phyloP scores from a whole-genome alignment of 2,329 filamentous ascomycete genomes.

The Aspergillus japonicus region DNA sequence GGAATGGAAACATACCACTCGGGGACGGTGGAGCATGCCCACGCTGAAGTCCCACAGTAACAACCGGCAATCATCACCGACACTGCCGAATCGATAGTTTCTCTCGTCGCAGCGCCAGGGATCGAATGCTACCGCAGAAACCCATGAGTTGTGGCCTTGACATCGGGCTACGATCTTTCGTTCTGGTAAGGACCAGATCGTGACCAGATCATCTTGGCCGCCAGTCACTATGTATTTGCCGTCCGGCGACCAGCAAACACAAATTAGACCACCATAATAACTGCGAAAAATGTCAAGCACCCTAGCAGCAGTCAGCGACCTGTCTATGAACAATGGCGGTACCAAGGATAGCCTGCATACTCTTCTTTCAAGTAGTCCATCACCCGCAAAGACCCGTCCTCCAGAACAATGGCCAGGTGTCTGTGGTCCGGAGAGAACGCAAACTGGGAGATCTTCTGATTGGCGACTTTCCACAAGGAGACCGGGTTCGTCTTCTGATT shows the following conservation, averaged over 20 bases:
- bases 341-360: conserved; percentile 49
- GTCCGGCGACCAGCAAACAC: conserved; percentile 96
- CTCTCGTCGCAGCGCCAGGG: conserved; percentile 95
- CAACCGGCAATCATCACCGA: conserved; percentile 88
- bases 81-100: conserved; percentile 93
- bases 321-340: background rate
- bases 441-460: conserved; percentile 85
- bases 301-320: conserved; percentile 45
- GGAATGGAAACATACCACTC: conserved; percentile 61
- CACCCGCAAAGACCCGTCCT: conserved; percentile 84
- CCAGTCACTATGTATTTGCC: conserved; percentile 94
- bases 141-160: conserved; percentile 94
- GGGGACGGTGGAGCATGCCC: conserved; percentile 90
- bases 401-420: conserved; percentile 84
- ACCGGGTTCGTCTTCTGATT: conserved; percentile 94
- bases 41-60: conserved; percentile 97
- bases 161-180: conserved; percentile 83
- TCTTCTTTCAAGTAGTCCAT: conserved; percentile 90
- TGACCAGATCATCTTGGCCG: conserved; percentile 92
- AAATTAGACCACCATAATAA: conserved; percentile 90
- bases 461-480: conserved; percentile 87
- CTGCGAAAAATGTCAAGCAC: conserved; percentile 83
- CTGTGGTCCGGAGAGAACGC: conserved; percentile 87
- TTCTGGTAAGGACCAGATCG: conserved; percentile 90
- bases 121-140: conserved; percentile 89